Evolutionary conservation across 1,284 basidiomycete genomes (phyloP), one percentile per base, ranked within the genome.

Genomic region (Fomitopsis betulina): DNA sequence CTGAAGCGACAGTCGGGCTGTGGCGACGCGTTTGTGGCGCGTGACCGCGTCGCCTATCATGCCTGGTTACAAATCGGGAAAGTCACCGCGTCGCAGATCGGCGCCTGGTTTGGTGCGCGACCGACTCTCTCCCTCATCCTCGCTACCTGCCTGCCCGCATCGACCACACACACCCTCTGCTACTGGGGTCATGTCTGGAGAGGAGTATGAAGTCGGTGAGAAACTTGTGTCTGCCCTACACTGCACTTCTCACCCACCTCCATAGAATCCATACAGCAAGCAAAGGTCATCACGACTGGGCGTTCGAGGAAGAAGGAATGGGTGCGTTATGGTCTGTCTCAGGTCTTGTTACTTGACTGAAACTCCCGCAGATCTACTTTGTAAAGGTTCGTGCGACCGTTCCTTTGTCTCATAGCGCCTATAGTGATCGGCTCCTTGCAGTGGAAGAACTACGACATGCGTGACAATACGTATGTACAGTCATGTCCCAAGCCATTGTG

Each of bases 181-280:
- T 27, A 15, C 30, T 25, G 6, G 23, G 42, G 23, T 13, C 4
- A 30, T 30, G 25, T 47, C 37, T 6, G 65, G 58, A 19, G 65
- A 67, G 60, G 82, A 86, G 65, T 89, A 87, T 69, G 86, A 86
- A 82, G 86, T 89, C 59, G 87, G 86, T 86, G 55, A 70, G 86
- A 75, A 43, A 37, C 47, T 42, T 17, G 6, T 33, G 13, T 12
- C 13, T 19, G 45, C 27, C 17, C 57, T 25, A 56, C 35, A 57
- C n/a, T 42, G 25, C 52, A 7, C 21, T 5, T 5, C 45, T 39
- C 13, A 37, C 3, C 35, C 8, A 37, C 35, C 35, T n/a, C 23
- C 55, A 5, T 64, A 88, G 86, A 89, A 68, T 76, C 75, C 17
- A 75, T 88, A 45, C 62, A 76, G 12, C 73, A 75, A 58, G 86